Conservation (phyloP, 768 basidiomycete species). For the Boletellus ananas region DNA sequence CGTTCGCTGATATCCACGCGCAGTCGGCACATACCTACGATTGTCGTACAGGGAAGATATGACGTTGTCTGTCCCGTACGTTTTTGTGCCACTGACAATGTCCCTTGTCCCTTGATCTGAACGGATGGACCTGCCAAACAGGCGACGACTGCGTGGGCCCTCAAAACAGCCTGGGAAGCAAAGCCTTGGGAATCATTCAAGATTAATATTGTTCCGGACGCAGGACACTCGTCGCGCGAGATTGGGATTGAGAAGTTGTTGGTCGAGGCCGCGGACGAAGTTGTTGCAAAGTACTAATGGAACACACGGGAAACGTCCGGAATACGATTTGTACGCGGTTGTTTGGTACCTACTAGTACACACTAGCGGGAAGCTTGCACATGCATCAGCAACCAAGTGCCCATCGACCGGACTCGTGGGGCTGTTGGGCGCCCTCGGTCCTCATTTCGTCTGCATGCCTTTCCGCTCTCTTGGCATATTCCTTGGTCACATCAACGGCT, state of each 20-base stretch:
- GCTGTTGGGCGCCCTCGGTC: slow-evolving; percentile 1
- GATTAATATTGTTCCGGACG: slow-evolving; percentile 74
- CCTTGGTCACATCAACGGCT: background rate
- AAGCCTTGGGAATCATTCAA: slow-evolving; percentile 35
- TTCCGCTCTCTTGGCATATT: slow-evolving; percentile 6
- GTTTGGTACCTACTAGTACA: too few species aligned
- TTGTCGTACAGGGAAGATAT: slow-evolving; percentile 83
- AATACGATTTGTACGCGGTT: too few species aligned
- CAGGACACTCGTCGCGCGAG: slow-evolving; percentile 85
- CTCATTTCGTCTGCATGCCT: slow-evolving; percentile 5
- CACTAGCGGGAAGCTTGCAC: background rate
- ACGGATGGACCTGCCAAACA: slow-evolving; percentile 27
- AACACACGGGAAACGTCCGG: background rate
- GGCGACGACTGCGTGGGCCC: slow-evolving; percentile 75
- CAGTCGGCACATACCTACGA: slow-evolving; percentile 83
- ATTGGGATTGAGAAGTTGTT: slow-evolving; percentile 63
- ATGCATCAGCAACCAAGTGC: background rate
- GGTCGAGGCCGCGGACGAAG: slow-evolving; percentile 49
- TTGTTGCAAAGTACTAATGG: slow-evolving; percentile 23
- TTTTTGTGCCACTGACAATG: slow-evolving; percentile 1
- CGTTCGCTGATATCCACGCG: slow-evolving; percentile 4
- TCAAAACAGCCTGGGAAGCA: slow-evolving; percentile 84
- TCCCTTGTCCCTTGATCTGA: background rate
- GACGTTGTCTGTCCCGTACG: slow-evolving; percentile 84
- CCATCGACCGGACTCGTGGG: background rate